A percentile compares a stretch with the other conserved stretches of the same genome.
phyloP scores from a whole-genome alignment of 1,139 yeast genomes.

The Taphrina populina region DNA sequence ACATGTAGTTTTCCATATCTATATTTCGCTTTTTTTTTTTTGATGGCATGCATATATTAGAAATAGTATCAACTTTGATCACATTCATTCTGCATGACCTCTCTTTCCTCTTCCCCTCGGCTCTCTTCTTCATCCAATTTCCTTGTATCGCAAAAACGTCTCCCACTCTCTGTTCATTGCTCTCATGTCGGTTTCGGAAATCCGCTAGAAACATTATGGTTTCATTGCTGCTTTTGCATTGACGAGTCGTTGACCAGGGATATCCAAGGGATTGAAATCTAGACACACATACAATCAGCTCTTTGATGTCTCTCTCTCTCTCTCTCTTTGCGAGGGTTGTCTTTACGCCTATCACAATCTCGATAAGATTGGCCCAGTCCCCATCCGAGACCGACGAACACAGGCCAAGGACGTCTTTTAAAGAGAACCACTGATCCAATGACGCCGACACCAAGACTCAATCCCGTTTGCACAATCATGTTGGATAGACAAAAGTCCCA shows the following conservation, averaged over 20 bases:
- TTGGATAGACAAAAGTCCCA: slow-evolving; percentile 98
- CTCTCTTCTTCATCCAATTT: no score
- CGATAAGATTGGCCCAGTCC: slow-evolving; percentile 37
- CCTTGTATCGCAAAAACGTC: no score
- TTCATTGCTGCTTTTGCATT: slow-evolving; percentile 21
- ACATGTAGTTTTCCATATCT: no score
- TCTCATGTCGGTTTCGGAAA: no score
- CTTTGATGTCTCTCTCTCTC: not conserved
- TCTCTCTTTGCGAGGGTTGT: not conserved
- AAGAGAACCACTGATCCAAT: slow-evolving; percentile 86
- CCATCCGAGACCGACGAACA: slow-evolving; percentile 37
- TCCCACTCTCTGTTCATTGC: no score
- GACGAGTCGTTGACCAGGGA: slow-evolving; percentile 33
- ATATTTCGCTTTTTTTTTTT: no score
- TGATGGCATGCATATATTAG: no score
- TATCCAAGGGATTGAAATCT: slow-evolving; percentile 34
- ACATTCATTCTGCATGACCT: no score
- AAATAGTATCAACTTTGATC: no score
- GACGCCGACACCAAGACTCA: slow-evolving; percentile 97
- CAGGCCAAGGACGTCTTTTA: slow-evolving; percentile 49
- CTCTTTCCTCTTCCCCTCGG: no score
- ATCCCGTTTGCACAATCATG: slow-evolving; percentile 91
- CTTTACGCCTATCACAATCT: slow-evolving; percentile 34
- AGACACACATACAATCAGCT: not conserved
- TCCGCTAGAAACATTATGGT: not conserved